Evolutionary conservation across 2,329 filamentous ascomycete genomes (phyloP).

Genomic region (Fusarium longipes): DNA sequence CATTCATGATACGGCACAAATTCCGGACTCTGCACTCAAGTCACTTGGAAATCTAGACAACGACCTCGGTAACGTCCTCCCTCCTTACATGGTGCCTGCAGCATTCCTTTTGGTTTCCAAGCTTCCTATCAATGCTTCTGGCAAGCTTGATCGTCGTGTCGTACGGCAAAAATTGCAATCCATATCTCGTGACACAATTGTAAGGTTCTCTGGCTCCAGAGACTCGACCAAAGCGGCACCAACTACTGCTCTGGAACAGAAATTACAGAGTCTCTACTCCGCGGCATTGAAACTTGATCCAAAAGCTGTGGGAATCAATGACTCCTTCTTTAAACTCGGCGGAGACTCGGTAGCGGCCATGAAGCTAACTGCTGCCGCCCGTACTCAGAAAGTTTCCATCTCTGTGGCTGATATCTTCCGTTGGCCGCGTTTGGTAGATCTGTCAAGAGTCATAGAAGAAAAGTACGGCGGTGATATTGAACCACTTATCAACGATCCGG

Average conservation of each 20-base stretch:
- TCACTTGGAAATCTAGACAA: background rate
- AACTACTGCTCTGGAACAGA: background rate
- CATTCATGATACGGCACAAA: background rate
- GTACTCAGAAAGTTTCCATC: background rate
- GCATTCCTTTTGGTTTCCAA: background rate
- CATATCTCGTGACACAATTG: background rate
- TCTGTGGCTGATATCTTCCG: conserved; percentile 6
- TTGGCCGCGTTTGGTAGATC: background rate
- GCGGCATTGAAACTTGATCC: background rate
- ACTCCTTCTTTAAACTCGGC: background rate
- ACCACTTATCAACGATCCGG: background rate
- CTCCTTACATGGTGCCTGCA: background rate
- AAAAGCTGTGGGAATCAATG: background rate
- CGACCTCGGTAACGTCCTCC: background rate
- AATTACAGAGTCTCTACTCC: background rate
- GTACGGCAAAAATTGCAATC: background rate
- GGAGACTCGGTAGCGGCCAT: background rate
- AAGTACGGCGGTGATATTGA: background rate
- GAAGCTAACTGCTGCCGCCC: background rate
- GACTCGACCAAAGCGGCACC: background rate
- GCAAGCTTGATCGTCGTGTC: background rate
- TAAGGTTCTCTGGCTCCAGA: background rate
- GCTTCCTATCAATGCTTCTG: conserved; percentile 1
- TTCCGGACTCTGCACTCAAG: background rate
- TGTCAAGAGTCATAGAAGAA: background rate